Conservation (phyloP, 805 yeast genomes). For the Cyberlindnera misumaiensis region DNA sequence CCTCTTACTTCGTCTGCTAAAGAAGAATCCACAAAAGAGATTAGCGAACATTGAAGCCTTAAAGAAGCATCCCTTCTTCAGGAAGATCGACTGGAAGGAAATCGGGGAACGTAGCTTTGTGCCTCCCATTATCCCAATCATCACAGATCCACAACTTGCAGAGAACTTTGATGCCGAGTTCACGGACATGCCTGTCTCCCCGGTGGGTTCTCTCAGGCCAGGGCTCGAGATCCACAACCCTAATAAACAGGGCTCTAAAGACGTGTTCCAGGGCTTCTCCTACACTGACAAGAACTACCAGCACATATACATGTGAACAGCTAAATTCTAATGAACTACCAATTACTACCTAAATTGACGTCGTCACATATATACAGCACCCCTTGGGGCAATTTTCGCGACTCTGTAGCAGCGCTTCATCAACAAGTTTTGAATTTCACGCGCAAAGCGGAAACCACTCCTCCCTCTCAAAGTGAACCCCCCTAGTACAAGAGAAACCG, state of each 20-base stretch:
- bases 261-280: constrained; percentile 38
- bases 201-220: constrained; percentile 17
- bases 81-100: constrained; percentile 65
- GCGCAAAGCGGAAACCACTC: too few relatives aligned
- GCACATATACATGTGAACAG: not conserved
- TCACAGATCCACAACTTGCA: constrained; percentile 75
- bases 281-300: constrained; percentile 27
- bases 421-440: too few relatives aligned
- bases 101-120: constrained; percentile 38
- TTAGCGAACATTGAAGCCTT: constrained; percentile 50
- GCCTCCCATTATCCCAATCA: constrained; percentile 80
- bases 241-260: constrained; percentile 5
- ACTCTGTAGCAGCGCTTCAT: too few relatives aligned
- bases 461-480: too few relatives aligned
- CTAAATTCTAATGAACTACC: too few relatives aligned
- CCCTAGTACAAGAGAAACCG: too few relatives aligned
- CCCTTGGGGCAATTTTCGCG: too few relatives aligned
- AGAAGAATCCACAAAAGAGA: constrained; percentile 65
- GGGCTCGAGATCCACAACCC: constrained; percentile 10
- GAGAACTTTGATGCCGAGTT: constrained; percentile 81
- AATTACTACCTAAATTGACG: too few relatives aligned
- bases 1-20: constrained; percentile 53
- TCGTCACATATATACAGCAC: not conserved
- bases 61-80: constrained; percentile 65
- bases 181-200: constrained; percentile 53